Base-by-base conservation (phyloP, 1,284 basidiomycete species). In the Vanrija pseudolonga region DNA sequence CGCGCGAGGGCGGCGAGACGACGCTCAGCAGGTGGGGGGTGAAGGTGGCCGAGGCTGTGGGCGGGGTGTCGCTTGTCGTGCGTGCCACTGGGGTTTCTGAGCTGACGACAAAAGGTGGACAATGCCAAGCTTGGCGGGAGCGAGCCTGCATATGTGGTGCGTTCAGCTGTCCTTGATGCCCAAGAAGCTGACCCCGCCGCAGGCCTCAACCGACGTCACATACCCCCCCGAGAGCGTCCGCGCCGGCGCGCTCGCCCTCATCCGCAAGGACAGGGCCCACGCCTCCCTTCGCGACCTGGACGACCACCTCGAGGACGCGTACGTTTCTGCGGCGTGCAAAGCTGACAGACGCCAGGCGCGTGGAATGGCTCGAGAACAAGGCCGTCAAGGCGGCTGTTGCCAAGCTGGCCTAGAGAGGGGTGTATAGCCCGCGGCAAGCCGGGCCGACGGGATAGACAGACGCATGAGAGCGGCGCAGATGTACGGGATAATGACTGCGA, bases 241-340 rank as follows among this genome's bases (percentile, higher is more conserved):
- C 15, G 18, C 56, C 0, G 56, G 54, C 20, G 53, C 69, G 7
- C 57, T 72, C 32, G 47, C 50, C 26, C 55, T 62, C 15, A 62
- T 77, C 1, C 49, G 65, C 28, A 54, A 61, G 11, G 54, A 60
- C n/a, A 56, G 60, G 15, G 54, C 66, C 24, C 67, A 72, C 47
- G 19, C 43, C 7, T 37, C 47, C 2, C 44, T 77, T 18, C 60
- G 63, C 3, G 77, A 78, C 47, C 72, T 73, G 51, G 77, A 78
- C 56, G 74, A 74, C 44, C 71, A 77, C 53, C 56, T 77, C 7
- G 74, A 76, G 48, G 71, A 77, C 47, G 56, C 69, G 60, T 72
- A 61, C 56, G 72, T 74, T 4, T 2, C 11, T 12, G 32, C 11
- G 32, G 4, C 14, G 32, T 2, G 32, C 32, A 15, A 6, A 32